Evolutionary conservation across 208 protist species (phyloP).

Genomic region (Leishmania aethiopica): DNA sequence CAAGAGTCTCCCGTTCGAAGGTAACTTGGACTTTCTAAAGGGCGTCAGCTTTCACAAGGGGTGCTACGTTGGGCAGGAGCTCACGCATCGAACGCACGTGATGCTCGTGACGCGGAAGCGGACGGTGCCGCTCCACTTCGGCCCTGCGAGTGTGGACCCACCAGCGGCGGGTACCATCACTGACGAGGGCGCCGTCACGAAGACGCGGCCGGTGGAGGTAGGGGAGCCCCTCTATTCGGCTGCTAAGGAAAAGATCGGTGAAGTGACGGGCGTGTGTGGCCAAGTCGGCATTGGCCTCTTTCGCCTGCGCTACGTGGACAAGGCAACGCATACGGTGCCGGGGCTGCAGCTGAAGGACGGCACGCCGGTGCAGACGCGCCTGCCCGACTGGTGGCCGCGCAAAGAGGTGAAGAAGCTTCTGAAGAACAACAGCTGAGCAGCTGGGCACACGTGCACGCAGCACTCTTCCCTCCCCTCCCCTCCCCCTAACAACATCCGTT

Average conservation of each 20-base stretch:
- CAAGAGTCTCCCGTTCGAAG: constrained; percentile 92
- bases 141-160: background rate
- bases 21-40: constrained; percentile 90
- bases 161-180: background rate
- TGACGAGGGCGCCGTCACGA: background rate
- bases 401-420: constrained; percentile 77
- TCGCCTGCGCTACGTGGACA: constrained; percentile 75
- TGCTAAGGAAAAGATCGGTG: constrained; percentile 59
- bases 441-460: background rate
- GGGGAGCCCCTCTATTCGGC: constrained; percentile 50
- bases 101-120: constrained; percentile 94
- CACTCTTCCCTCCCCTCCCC: background rate
- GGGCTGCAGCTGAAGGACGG: constrained; percentile 48
- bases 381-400: constrained; percentile 79
- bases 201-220: constrained; percentile 11
- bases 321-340: constrained; percentile 44
- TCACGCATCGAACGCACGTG: constrained; percentile 95
- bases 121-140: constrained; percentile 78
- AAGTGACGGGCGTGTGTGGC: constrained; percentile 58
- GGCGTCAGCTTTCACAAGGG: constrained; percentile 95
- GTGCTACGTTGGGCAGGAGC: constrained; percentile 97
- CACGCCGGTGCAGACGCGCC: constrained; percentile 30
- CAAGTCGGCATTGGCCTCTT: constrained; percentile 62
- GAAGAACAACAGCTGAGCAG: constrained; percentile 41
- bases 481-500: background rate